Evolutionary conservation across 371 early-diverging fungal genomes (phyloP), one percentile per base, ranked within the genome.

Genomic region (Saksenaea vasiformis): DNA sequence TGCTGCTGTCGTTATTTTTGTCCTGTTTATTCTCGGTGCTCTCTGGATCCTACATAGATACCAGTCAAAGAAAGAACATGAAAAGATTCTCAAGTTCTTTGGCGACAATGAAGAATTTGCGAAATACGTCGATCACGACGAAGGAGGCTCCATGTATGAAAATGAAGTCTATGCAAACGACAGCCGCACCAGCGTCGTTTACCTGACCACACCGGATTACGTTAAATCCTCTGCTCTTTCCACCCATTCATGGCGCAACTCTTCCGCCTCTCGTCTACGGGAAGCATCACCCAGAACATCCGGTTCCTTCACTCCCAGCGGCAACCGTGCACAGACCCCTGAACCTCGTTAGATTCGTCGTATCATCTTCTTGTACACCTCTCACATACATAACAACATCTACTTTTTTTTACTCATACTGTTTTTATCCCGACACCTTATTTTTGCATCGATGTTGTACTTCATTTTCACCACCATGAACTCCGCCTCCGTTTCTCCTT

Each of bases 1-100:
- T 34, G 66, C 69, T 10, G 67, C 68, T 0, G 56, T 79, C 9
- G 60, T 77, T 3, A 24, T 82, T 15, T 82, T 82, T 71, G 69
- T 79, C 15, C 13, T 74, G 3, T 4, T 72, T 2, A 66, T 73
- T 1, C 55, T 82, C 10, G 34, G 69, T 26, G 34, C 64, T 4
- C 71, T 82, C 9, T 82, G 78, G 78, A 37, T 77, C 17, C 62
- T 82, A 28, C 82, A 82, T 56, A 71, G 82, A 8, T 82, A 76
- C 60, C 82, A 82, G 56, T 77, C 79, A 10, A 72, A 69, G 47
- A 66, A 72, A 35, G 82, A 79, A 38, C 82, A 71, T 24, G 74
- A 67, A 17, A 82, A 79, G 64, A 72, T 76, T 8, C 38, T 36
- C 22, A 66, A 62, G 17, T 82, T 82, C 63, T 82, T 79, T 71